phyloP scores from a whole-genome alignment of 305 asterid species.

The Nicotiana rustica region DNA sequence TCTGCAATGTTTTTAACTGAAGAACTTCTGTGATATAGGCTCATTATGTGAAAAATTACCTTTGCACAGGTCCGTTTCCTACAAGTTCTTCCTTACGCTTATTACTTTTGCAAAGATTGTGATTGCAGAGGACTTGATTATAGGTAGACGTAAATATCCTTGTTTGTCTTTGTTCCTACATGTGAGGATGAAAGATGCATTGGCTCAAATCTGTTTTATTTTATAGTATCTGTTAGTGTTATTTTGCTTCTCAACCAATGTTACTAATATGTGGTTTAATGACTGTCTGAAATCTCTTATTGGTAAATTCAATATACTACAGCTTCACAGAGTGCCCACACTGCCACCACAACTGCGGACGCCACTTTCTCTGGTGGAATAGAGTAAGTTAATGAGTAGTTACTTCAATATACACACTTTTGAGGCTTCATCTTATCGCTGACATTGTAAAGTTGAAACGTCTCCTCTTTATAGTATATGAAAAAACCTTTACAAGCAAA shows the following conservation, averaged over 20 bases:
- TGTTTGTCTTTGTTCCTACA: conserved; percentile 9
- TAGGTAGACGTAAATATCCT: conserved; percentile 59
- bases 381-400: conserved; percentile 55
- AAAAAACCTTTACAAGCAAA: conserved; percentile 68
- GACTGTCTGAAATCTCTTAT: neutral
- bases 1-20: neutral
- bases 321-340: conserved; percentile 72
- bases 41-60: conserved; percentile 72
- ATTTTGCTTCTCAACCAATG: neutral
- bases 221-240: neutral
- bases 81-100: conserved; percentile 73
- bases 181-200: neutral
- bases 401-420: neutral
- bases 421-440: conserved; percentile 15
- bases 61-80: conserved; percentile 81
- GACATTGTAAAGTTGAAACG: neutral
- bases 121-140: conserved; percentile 80
- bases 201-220: neutral
- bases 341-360: conserved; percentile 69
- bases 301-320: conserved; percentile 34
- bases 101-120: conserved; percentile 88
- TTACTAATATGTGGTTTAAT: too few relatives aligned
- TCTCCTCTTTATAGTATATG: conserved; percentile 58
- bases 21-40: conserved; percentile 58
- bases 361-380: conserved; percentile 99